phyloP scores from a whole-genome alignment of 2,329 filamentous ascomycete species.

The Penicillium decumbens region DNA sequence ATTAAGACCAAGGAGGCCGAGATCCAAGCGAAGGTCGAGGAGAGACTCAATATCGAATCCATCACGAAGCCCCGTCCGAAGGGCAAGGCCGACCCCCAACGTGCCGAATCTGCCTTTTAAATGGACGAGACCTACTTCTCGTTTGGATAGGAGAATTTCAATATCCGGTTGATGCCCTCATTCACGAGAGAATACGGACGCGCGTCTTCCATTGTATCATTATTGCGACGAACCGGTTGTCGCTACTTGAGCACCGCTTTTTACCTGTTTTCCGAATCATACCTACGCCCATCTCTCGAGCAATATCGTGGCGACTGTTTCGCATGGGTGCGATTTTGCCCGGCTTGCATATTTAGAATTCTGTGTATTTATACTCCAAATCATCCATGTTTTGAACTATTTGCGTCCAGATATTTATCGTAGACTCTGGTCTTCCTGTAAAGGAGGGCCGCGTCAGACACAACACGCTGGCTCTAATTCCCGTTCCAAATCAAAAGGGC shows the following conservation, averaged over 20 bases:
- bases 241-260: slow-evolving; percentile 5
- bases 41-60: slow-evolving; percentile 32
- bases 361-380: slow-evolving; percentile 33
- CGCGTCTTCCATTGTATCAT: slow-evolving; percentile 16
- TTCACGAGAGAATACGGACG: neutral
- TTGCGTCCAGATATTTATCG: neutral
- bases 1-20: slow-evolving; percentile 42
- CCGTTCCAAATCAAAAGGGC: too few species aligned
- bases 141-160: neutral
- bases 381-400: neutral
- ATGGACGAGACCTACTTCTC: neutral
- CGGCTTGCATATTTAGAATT: slow-evolving; percentile 27
- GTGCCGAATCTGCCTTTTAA: neutral
- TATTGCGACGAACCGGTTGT: slow-evolving; percentile 17
- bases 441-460: too few species aligned
- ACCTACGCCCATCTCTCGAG: slow-evolving; percentile 2
- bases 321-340: slow-evolving; percentile 8
- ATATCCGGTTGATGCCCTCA: neutral
- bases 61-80: slow-evolving; percentile 33
- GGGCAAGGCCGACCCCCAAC: slow-evolving; percentile 18
- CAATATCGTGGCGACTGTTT: slow-evolving; percentile 4
- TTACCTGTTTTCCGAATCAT: slow-evolving; percentile 11
- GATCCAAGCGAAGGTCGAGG: slow-evolving; percentile 37
- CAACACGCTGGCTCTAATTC: too few species aligned
- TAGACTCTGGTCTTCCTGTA: neutral